Evolutionary conservation across 2,329 filamentous ascomycete genomes (phyloP).

Genomic region (Ophiostoma ulmi): DNA sequence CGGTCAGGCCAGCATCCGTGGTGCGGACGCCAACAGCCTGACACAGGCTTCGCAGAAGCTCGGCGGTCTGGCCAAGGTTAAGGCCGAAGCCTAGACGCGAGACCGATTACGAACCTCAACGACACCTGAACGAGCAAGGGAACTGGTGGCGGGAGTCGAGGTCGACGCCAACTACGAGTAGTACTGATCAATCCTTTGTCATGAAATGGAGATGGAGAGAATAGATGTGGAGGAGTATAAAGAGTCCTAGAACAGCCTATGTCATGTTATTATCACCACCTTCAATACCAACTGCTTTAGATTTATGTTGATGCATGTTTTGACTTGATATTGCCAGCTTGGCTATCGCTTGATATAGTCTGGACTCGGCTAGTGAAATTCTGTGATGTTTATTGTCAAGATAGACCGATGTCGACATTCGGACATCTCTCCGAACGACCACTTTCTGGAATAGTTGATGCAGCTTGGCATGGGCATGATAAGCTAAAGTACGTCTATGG

Average conservation of each 20-base stretch:
- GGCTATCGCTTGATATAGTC: background rate
- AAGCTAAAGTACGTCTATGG: background rate
- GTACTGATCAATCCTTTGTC: background rate
- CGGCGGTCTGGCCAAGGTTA: conserved; percentile 17
- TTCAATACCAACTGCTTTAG: conserved; percentile 10
- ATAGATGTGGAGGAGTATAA: conserved; percentile 8
- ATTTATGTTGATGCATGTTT: background rate
- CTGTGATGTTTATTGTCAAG: background rate
- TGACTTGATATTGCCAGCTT: background rate
- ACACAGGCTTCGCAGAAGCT: conserved; percentile 12
- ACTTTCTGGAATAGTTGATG: background rate
- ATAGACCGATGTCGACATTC: background rate
- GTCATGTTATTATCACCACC: conserved; percentile 5
- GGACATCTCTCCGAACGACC: background rate
- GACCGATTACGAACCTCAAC: background rate
- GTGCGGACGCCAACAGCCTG: conserved; percentile 14
- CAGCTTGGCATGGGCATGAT: too few species aligned
- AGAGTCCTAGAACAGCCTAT: conserved; percentile 10
- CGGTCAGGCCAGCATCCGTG: conserved; percentile 11
- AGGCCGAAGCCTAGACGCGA: conserved; percentile 13
- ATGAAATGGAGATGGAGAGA: background rate
- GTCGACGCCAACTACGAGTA: too few species aligned
- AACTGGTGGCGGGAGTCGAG: background rate
- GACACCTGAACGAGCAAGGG: background rate
- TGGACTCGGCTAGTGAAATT: background rate